phyloP scores from a whole-genome alignment of 1,139 yeast genomes.

The Lodderomyces metapsilosis region DNA sequence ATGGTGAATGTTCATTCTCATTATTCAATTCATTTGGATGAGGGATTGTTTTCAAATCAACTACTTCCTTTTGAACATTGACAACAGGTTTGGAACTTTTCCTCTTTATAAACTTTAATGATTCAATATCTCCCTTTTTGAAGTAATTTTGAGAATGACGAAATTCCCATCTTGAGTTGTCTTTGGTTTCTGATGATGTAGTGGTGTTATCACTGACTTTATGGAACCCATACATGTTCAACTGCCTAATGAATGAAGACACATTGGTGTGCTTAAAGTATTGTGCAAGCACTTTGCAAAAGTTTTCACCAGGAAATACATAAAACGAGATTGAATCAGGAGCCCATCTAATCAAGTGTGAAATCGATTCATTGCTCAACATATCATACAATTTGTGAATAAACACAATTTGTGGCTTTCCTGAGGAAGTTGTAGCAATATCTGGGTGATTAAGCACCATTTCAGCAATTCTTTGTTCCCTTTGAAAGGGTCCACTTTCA shows the following conservation, averaged over 20 bases:
- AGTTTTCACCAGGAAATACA: constrained; percentile 53
- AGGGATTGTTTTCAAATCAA: constrained; percentile 34
- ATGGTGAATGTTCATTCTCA: background rate
- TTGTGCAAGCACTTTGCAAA: constrained; percentile 54
- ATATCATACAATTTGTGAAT: constrained; percentile 64
- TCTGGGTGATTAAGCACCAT: background rate
- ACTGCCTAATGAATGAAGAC: constrained; percentile 74
- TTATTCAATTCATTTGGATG: constrained; percentile 18
- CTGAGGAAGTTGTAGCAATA: background rate
- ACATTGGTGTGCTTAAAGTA: constrained; percentile 78
- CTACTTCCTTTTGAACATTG: constrained; percentile 46
- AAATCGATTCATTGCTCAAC: constrained; percentile 53
- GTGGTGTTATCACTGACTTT: constrained; percentile 47
- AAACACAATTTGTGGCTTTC: constrained; percentile 52
- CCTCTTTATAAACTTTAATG: constrained; percentile 60
- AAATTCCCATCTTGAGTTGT: constrained; percentile 57
- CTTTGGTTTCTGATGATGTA: background rate
- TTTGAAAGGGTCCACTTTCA: background rate
- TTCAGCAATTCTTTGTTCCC: background rate
- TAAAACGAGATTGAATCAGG: constrained; percentile 37
- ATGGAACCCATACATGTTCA: constrained; percentile 81
- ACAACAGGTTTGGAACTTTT: constrained; percentile 47
- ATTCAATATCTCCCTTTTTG: constrained; percentile 60
- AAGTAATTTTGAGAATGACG: constrained; percentile 66
- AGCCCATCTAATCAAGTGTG: constrained; percentile 49